Evolutionary conservation across 768 basidiomycete species (phyloP).

Genomic region (Wakefieldia striispora): DNA sequence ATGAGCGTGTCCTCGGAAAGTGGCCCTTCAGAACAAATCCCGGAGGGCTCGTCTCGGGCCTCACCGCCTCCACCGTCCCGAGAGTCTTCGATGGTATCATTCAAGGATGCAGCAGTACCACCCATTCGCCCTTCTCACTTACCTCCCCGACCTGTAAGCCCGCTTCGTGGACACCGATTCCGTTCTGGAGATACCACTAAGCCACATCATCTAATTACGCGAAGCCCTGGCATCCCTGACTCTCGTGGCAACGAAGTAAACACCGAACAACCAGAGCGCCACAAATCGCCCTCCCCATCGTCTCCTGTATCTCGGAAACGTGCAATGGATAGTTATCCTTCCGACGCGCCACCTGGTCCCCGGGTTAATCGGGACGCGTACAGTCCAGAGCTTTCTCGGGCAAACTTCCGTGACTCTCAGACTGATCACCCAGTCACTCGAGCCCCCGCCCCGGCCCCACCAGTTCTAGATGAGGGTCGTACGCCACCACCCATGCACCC

Average conservation of each 20-base stretch:
- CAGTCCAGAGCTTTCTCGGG: conserved; percentile 9
- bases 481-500: conserved; percentile 27
- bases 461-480: conserved; percentile 4
- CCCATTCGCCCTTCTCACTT: conserved; percentile 16
- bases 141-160: conserved; percentile 23
- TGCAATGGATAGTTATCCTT: conserved; percentile 3
- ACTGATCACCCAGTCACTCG: conserved; percentile 1
- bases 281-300: conserved; percentile 4
- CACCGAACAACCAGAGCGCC: conserved; percentile 5
- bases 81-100: conserved; percentile 26
- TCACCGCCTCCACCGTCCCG: conserved; percentile 30
- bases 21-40: conserved; percentile 7
- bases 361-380: conserved; percentile 9
- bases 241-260: conserved; percentile 1
- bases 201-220: neutral
- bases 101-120: conserved; percentile 7
- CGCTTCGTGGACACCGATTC: conserved; percentile 10
- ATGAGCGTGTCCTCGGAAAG: conserved; percentile 18
- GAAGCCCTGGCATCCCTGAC: neutral
- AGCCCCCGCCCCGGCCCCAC: neutral
- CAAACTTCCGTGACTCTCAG: conserved; percentile 10
- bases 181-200: conserved; percentile 10
- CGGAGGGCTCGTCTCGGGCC: conserved; percentile 19
- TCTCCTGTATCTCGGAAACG: conserved; percentile 5
- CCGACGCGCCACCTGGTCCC: conserved; percentile 4